A percentile compares a stretch with the other conserved stretches of the same genome.
phyloP scores from a whole-genome alignment of 441 rosid species.

The Kokia cookei region DNA sequence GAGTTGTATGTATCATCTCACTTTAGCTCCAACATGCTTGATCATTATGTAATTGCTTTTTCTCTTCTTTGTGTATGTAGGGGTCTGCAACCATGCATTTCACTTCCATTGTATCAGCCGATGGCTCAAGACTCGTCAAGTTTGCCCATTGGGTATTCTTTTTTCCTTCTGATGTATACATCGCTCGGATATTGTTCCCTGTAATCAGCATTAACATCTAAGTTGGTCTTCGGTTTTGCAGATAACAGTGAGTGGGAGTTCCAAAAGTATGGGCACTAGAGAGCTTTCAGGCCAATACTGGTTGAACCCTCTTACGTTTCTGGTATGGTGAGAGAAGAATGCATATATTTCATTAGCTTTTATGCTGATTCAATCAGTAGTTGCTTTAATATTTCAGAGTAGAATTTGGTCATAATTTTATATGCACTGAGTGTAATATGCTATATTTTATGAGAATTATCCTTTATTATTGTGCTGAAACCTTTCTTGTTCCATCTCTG shows the following conservation, averaged over 20 bases:
- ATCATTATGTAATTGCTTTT: not conserved
- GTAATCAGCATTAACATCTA: not conserved
- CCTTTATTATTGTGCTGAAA: not conserved
- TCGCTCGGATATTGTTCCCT: not conserved
- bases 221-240: constrained; percentile 16
- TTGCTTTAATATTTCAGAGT: not conserved
- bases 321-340: not conserved
- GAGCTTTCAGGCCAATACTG: not conserved
- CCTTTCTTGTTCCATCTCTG: not conserved
- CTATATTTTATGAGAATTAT: not conserved
- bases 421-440: not conserved
- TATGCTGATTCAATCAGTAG: not conserved
- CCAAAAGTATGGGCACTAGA: constrained; percentile 94
- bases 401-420: not conserved
- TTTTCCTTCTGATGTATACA: not conserved
- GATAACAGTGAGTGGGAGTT: constrained; percentile 99
- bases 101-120: constrained; percentile 98
- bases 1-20: not conserved
- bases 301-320: not conserved
- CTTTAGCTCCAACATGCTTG: not conserved
- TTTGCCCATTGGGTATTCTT: constrained; percentile 75
- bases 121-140: constrained; percentile 97
- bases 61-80: constrained; percentile 23
- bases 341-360: not conserved
- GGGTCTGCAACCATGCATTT: constrained; percentile 93